These are phyloP conservation scores for Populus deltoides DNA, from an alignment of 345 rosid genomes.

Conservation along the genomic window DNA sequence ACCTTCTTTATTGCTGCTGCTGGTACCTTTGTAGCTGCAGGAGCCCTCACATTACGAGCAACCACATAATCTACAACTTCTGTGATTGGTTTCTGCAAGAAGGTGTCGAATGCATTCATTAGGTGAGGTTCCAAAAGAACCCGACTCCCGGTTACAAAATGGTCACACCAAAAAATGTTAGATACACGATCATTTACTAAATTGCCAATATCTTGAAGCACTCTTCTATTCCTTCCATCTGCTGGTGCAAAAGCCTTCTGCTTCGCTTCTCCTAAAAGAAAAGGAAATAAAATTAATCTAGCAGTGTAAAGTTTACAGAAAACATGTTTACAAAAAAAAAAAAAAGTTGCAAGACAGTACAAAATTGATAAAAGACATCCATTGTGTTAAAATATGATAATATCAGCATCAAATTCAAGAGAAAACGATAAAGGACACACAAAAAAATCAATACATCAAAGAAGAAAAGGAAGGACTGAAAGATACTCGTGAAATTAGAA, in stretches of 20 bases:
- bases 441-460: neutral
- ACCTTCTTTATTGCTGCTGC: slow-evolving; percentile 25
- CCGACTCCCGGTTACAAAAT: neutral
- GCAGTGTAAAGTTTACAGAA: neutral
- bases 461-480: neutral
- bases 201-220: slow-evolving; percentile 79
- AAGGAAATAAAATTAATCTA: neutral
- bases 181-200: slow-evolving; percentile 41
- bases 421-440: neutral
- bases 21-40: neutral
- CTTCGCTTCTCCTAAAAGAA: slow-evolving; percentile 40
- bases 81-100: slow-evolving; percentile 29
- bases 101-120: neutral
- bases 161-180: neutral
- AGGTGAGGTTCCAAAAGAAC: neutral
- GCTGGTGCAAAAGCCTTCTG: slow-evolving; percentile 40
- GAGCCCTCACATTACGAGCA: slow-evolving; percentile 18
- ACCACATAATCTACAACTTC: slow-evolving; percentile 9
- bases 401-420: neutral
- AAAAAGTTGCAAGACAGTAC: neutral
- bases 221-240: slow-evolving; percentile 56
- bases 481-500: neutral
- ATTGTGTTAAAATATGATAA: neutral
- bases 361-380: neutral
- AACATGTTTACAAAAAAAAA: neutral